phyloP scores from a whole-genome alignment of 306 rosid genomes.

The Vigna angularis region DNA sequence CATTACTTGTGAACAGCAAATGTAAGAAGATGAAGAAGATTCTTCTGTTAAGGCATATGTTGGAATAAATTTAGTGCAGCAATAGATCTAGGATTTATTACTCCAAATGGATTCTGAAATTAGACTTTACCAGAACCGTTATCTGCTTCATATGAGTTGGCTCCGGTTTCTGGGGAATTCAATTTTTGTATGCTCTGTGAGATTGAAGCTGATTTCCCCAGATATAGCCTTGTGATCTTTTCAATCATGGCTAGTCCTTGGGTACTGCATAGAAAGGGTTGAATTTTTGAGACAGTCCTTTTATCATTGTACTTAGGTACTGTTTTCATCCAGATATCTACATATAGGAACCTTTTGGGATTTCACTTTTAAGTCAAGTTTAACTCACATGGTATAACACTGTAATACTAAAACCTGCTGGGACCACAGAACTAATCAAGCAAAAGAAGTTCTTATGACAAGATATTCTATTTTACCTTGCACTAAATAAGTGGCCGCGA shows the following conservation, averaged over 20 bases:
- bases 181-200: slow-evolving; percentile 39
- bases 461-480: slow-evolving; percentile 35
- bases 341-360: neutral
- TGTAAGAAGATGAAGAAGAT: slow-evolving; percentile 35
- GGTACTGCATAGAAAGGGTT: slow-evolving; percentile 37
- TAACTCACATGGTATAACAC: neutral
- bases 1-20: slow-evolving; percentile 18
- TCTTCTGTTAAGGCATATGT: slow-evolving; percentile 28
- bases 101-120: slow-evolving; percentile 22
- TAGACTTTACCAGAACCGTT: slow-evolving; percentile 23
- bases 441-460: slow-evolving; percentile 7
- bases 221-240: slow-evolving; percentile 42
- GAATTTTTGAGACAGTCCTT: slow-evolving; percentile 9
- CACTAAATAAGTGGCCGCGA: slow-evolving; percentile 39
- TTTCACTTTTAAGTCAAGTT: slow-evolving; percentile 16
- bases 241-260: slow-evolving; percentile 37
- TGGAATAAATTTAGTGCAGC: slow-evolving; percentile 27
- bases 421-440: neutral
- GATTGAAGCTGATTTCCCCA: slow-evolving; percentile 49
- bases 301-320: neutral
- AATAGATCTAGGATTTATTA: neutral
- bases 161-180: slow-evolving; percentile 37
- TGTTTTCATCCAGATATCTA: slow-evolving; percentile 10
- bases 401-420: neutral
- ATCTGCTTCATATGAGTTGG: slow-evolving; percentile 9